Evolutionary conservation across 345 rosid genomes (phyloP), one percentile per base, ranked within the genome.

Genomic region (Hypericum androsaemum): DNA sequence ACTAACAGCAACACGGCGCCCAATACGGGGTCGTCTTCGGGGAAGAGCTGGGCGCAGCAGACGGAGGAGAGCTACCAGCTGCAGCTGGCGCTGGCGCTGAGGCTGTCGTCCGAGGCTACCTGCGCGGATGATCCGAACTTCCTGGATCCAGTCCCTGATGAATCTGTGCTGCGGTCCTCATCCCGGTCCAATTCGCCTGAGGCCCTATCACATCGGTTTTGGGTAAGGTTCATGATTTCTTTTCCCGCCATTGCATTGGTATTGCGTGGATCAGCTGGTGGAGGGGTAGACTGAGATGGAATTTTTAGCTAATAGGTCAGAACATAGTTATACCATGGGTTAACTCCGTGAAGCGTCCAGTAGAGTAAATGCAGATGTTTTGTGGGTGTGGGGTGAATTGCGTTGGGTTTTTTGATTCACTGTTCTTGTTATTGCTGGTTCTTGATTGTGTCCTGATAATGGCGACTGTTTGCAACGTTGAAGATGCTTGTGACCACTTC

Each of bases 41-140:
- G 88, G 64, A 94, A 82, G 73, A 86, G 94, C 74, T 94, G 95
- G 99, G 99, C 97, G 57, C 95, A 80, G 69, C 97, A 88, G 77
- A 94, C 99, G 58, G 99, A 94, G 68, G 99, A 94, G 87, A 94
- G 99, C 65, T 94, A 94, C 39, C 99, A 94, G 82, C 74, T 94
- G 64, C 99, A 94, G 77, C 67, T 94, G 77, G 99, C 99, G 37
- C 65, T 94, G 65, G 97, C 99, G 47, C 70, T 88, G 70, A 74
- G 99, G 66, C 82, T 94, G 49, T 85, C 97, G 1, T 81, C 87
- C 0, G 95, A 94, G 59, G 99, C 99, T 39, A 79, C 89, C 28
- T 80, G 97, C 37, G 90, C 95, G 0, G 95, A 88, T 62, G 97
- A 94, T 82, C 95, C 97, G 1, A 86, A 88, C 56, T 83, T 85